Base-by-base conservation (phyloP, 2,329 filamentous ascomycete species). In the Claviceps monticola region DNA sequence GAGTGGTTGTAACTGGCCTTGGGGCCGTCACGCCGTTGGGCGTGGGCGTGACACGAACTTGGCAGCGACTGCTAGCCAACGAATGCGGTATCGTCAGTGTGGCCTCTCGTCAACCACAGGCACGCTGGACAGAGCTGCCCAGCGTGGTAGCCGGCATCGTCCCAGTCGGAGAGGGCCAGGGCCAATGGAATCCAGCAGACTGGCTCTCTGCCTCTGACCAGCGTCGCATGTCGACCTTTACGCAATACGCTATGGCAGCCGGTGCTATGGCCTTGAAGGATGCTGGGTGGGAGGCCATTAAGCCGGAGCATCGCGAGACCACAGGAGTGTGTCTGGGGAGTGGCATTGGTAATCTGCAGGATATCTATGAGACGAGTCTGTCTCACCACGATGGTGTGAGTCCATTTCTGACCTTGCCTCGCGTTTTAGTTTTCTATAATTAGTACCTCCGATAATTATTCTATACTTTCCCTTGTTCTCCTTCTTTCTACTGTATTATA, bases 271-370 rank as follows among this genome's bases (percentile, higher is more conserved):
- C 93, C 0, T 72, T 98, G 49, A 68, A 79, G 29, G 88, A 97
- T 71, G 84, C 91, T 1, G 80, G 76, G 2, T 96, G 90, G 88
- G 73, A 76, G 48, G 81, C 84, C 0, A 71, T 70, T 5, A 68
- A 63, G 4, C 71, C 74, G 17, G 75, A 81, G 23, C 79, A 90
- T 53, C 75, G 78, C 23, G 86, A 95, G 62, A 75, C 76, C 51
- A 95, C 90, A 0, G 93, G 93, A 0, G 86, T 98, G 1, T 95
- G 91, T 61, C 75, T 98, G 42, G 93, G 93, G 2, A 97, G 91
- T 57, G 93, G 93, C 1, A 96, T 98, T 60, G 93, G 93, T 16
- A 96, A 93, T 61, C 76, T 98, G 41, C 86, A 95, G 42, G 89
- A 95, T 60, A 82, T 95, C 8, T 96, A 94, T 67, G 76, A 84